phyloP scores from a whole-genome alignment of 306 rosid species.

The Canavalia gladiata region DNA sequence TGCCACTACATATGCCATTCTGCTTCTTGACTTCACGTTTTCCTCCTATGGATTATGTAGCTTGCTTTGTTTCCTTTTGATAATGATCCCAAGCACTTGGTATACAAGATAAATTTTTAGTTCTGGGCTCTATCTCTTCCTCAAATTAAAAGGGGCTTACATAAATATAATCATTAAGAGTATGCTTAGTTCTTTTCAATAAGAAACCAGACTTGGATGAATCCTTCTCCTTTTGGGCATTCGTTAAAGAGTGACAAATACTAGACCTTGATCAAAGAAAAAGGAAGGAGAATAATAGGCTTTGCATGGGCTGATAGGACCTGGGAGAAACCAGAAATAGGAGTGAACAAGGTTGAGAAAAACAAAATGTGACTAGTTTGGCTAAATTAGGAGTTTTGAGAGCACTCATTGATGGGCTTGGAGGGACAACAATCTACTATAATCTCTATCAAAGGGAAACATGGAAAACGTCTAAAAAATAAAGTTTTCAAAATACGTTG shows the following conservation, averaged over 20 bases:
- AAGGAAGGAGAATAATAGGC: too few relatives aligned
- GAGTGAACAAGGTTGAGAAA: too few relatives aligned
- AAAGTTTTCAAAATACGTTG: too few relatives aligned
- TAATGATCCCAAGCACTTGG: slow-evolving; percentile 73
- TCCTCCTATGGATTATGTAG: slow-evolving; percentile 61
- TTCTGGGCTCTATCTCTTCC: slow-evolving; percentile 64
- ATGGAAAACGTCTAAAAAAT: too few relatives aligned
- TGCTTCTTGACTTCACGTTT: slow-evolving; percentile 61
- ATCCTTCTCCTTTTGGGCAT: slow-evolving; percentile 65
- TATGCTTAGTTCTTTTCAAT: slow-evolving; percentile 67
- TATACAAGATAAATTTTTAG: slow-evolving; percentile 82
- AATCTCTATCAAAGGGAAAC: too few relatives aligned
- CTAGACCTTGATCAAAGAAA: slow-evolving; percentile 61
- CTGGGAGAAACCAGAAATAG: too few relatives aligned
- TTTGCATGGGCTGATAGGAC: too few relatives aligned
- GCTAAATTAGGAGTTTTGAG: too few relatives aligned
- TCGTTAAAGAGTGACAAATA: slow-evolving; percentile 70
- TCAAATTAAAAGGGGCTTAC: slow-evolving; percentile 71
- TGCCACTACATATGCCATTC: slow-evolving; percentile 48
- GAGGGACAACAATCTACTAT: too few relatives aligned
- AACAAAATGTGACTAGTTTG: too few relatives aligned
- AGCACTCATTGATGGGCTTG: too few relatives aligned
- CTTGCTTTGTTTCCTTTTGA: slow-evolving; percentile 61
- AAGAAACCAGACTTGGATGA: slow-evolving; percentile 68
- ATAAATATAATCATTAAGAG: slow-evolving; percentile 72